phyloP scores from a whole-genome alignment of 371 early-diverging fungal genomes.

The Lichtheimia ornata region DNA sequence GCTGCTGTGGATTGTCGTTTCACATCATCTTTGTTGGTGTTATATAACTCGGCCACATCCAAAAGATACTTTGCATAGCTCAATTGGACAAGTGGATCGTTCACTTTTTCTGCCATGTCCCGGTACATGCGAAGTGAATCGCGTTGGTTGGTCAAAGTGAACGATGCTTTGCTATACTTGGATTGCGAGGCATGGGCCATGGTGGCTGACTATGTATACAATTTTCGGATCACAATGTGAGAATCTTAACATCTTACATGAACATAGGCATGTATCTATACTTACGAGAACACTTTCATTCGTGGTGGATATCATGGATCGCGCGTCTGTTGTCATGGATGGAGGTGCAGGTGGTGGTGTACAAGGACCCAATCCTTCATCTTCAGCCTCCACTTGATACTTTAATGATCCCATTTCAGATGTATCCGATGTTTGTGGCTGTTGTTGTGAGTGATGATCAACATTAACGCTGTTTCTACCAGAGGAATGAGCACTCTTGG shows the following conservation, averaged over 20 bases:
- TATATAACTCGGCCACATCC: slow-evolving; percentile 40
- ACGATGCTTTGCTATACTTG: slow-evolving; percentile 43
- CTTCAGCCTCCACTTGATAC: no score
- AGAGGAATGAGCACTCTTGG: no score
- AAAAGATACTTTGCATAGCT: slow-evolving; percentile 80
- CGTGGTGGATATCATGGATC: background rate
- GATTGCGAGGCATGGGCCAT: slow-evolving; percentile 15
- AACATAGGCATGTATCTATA: background rate
- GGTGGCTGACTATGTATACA: slow-evolving; percentile 6
- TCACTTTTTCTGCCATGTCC: slow-evolving; percentile 68
- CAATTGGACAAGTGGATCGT: slow-evolving; percentile 76
- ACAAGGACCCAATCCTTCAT: no score
- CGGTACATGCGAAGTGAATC: slow-evolving; percentile 61
- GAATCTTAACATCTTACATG: background rate
- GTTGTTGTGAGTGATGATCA: no score
- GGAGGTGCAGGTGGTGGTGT: no score
- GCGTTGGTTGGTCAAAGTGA: slow-evolving; percentile 52
- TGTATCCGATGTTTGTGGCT: no score
- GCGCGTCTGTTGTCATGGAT: no score
- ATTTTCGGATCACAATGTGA: background rate
- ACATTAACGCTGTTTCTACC: no score
- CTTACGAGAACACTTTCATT: slow-evolving; percentile 16
- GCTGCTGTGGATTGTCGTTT: background rate
- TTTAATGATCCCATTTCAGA: no score
- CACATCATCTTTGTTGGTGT: background rate